Evolutionary conservation across 805 yeast species (phyloP).

Genomic region (Suhomyces sp.): DNA sequence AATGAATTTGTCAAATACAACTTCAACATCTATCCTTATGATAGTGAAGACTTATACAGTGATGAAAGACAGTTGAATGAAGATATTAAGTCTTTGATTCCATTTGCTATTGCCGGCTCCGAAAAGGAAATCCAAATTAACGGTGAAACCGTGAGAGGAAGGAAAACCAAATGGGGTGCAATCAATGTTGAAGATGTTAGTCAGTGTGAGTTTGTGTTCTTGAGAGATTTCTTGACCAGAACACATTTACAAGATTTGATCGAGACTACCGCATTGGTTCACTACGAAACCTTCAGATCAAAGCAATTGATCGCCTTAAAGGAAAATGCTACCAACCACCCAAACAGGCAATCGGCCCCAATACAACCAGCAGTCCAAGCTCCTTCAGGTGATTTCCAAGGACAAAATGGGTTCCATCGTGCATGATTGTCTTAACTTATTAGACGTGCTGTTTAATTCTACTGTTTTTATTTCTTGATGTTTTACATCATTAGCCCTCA

Average conservation of each 20-base stretch:
- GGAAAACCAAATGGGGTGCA: constrained; percentile 92
- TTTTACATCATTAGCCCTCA: no score
- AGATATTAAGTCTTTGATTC: constrained; percentile 72
- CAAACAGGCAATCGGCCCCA: constrained; percentile 35
- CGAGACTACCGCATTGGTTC: constrained; percentile 83
- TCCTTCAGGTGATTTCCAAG: constrained; percentile 2
- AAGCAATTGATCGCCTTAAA: constrained; percentile 92
- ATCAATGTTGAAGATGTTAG: constrained; percentile 91
- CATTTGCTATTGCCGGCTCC: constrained; percentile 94
- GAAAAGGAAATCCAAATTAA: constrained; percentile 71
- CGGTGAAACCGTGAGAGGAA: constrained; percentile 82
- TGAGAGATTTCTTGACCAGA: constrained; percentile 91
- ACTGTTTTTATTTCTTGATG: no score
- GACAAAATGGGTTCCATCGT: constrained; percentile 7
- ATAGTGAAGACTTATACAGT: constrained; percentile 62
- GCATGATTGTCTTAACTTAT: constrained; percentile 2
- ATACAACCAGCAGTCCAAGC: constrained; percentile 12
- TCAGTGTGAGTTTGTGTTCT: constrained; percentile 93
- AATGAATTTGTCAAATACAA: constrained; percentile 71
- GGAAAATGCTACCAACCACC: constrained; percentile 67
- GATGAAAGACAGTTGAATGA: constrained; percentile 73
- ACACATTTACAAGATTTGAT: constrained; percentile 95
- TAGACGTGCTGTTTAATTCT: no score
- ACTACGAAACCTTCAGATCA: constrained; percentile 90
- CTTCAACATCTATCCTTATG: constrained; percentile 83